Evolutionary conservation across 2,329 filamentous ascomycete species (phyloP).

Genomic region (Scedosporium dehoogii): DNA sequence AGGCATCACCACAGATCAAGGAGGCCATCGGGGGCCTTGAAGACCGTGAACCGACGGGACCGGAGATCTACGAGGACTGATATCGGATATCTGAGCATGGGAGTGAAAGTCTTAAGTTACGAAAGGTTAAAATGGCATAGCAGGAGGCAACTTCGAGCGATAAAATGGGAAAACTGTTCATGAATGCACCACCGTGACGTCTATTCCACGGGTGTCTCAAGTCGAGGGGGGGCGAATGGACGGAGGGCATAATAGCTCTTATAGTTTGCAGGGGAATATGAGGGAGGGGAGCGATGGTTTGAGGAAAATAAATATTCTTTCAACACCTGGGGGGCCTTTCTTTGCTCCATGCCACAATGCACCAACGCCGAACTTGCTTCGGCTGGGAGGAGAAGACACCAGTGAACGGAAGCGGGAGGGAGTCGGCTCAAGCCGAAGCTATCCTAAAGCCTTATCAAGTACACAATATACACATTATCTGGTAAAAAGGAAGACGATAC

Average conservation of each 20-base stretch:
- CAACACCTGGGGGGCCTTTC: not conserved
- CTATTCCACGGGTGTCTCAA: no score
- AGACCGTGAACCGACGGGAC: slow-evolving; percentile 32
- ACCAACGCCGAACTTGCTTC: not conserved
- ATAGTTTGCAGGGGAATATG: no score
- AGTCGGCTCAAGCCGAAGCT: not conserved
- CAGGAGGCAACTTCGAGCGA: not conserved
- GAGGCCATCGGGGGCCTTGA: slow-evolving; percentile 91
- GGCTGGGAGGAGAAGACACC: not conserved
- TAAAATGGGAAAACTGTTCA: no score
- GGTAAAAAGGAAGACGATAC: not conserved
- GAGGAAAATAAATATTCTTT: no score
- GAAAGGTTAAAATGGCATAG: not conserved
- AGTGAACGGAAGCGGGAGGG: not conserved
- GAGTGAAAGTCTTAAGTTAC: not conserved
- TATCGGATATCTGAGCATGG: not conserved
- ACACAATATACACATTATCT: not conserved
- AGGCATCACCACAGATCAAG: slow-evolving; percentile 92
- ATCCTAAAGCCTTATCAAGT: not conserved
- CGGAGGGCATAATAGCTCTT: no score
- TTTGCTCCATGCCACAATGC: not conserved
- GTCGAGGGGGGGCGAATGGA: no score
- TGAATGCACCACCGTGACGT: no score
- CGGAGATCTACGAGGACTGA: not conserved
- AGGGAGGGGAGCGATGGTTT: no score